Percentiles rank a stretch among this genome's conserved stretches.
phyloP scores from a whole-genome alignment of 805 yeast genomes.

The Ogataea ramenticola region DNA sequence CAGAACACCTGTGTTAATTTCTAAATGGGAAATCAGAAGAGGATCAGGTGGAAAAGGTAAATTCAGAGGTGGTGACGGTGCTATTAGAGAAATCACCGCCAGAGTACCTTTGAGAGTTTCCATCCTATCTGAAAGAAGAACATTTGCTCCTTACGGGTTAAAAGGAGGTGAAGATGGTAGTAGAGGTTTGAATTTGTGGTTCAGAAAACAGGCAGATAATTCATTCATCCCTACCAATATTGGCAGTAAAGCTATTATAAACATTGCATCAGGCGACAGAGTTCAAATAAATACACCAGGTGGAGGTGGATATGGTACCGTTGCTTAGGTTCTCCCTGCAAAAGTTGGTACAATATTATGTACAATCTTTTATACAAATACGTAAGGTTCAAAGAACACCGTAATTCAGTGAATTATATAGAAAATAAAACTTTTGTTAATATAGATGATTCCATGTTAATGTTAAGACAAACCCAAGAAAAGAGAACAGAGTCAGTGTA shows the following conservation, averaged over 20 bases:
- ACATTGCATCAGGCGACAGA: slow-evolving; percentile 22
- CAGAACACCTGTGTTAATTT: slow-evolving; percentile 42
- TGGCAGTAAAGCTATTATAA: slow-evolving; percentile 21
- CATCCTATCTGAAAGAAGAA: slow-evolving; percentile 37
- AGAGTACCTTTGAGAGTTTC: slow-evolving; percentile 26
- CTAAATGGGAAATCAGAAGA: slow-evolving; percentile 34
- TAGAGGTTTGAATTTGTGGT: slow-evolving; percentile 29
- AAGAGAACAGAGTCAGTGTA: not conserved
- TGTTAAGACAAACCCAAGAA: too few species aligned
- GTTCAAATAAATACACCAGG: slow-evolving; percentile 27
- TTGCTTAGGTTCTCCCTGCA: not conserved
- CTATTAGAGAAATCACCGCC: slow-evolving; percentile 37
- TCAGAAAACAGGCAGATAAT: slow-evolving; percentile 11
- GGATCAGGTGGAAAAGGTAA: slow-evolving; percentile 44
- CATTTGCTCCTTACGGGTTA: slow-evolving; percentile 38
- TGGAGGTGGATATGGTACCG: slow-evolving; percentile 31
- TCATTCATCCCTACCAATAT: slow-evolving; percentile 18
- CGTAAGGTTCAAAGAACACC: too few species aligned
- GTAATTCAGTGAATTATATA: too few species aligned
- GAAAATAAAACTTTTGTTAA: too few species aligned
- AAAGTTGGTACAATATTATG: too few species aligned
- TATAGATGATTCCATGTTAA: too few species aligned
- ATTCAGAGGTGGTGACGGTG: slow-evolving; percentile 42
- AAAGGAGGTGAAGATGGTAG: slow-evolving; percentile 36
- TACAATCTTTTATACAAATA: too few species aligned